phyloP scores from a whole-genome alignment of 306 rosid genomes.

The Castanospermum australe region DNA sequence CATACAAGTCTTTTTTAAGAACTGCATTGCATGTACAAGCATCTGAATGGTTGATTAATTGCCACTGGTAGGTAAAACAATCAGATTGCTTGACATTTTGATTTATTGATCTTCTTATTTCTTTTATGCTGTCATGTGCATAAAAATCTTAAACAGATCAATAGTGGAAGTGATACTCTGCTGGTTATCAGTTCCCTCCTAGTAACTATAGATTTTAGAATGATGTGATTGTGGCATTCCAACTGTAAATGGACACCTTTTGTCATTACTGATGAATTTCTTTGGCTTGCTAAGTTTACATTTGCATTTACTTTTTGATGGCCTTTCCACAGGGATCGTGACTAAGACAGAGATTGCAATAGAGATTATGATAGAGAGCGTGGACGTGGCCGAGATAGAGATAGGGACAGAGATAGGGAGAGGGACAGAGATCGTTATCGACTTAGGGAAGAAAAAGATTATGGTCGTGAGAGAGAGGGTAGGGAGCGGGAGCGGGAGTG shows the following conservation, averaged over 20 bases:
- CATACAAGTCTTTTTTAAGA: not conserved
- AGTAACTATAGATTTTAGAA: not conserved
- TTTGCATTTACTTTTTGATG: slow-evolving; percentile 2
- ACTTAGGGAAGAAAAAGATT: slow-evolving; percentile 64
- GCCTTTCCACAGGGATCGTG: slow-evolving; percentile 68
- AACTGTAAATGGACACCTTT: not conserved
- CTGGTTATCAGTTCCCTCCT: not conserved
- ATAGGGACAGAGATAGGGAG: slow-evolving; percentile 56
- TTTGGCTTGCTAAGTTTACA: no score
- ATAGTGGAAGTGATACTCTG: not conserved
- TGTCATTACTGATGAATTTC: not conserved
- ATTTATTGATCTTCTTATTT: not conserved
- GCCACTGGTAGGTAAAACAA: not conserved
- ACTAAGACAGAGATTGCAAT: slow-evolving; percentile 80
- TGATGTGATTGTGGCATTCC: not conserved
- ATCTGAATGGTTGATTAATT: not conserved
- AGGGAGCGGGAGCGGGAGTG: slow-evolving; percentile 93
- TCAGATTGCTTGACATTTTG: not conserved
- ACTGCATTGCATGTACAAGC: not conserved
- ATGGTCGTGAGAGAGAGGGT: slow-evolving; percentile 71
- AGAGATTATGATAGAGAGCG: slow-evolving; percentile 78
- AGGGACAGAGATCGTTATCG: slow-evolving; percentile 65
- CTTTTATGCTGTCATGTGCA: not conserved
- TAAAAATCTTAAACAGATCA: not conserved
- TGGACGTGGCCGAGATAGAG: slow-evolving; percentile 76